A percentile compares a stretch with the other conserved stretches of the same genome.
phyloP scores from a whole-genome alignment of 257 asterid species.

The Mentha longifolia region DNA sequence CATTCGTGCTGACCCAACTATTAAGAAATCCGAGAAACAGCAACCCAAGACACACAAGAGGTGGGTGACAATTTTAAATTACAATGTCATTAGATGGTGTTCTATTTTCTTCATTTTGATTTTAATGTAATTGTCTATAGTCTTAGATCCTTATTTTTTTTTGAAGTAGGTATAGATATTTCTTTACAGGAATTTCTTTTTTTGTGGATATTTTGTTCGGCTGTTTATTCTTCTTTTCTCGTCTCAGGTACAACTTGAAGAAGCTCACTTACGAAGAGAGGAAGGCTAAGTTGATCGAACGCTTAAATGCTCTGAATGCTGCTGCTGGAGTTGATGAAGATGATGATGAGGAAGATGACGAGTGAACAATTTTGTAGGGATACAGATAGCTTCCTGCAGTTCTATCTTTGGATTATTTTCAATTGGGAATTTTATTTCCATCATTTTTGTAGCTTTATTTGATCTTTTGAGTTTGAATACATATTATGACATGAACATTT shows the following conservation, averaged over 20 bases:
- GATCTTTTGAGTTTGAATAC: slow-evolving; percentile 1
- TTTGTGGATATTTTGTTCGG: background rate
- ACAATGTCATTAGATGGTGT: background rate
- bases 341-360: slow-evolving; percentile 43
- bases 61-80: slow-evolving; percentile 25
- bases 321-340: slow-evolving; percentile 45
- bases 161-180: too few species aligned
- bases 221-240: slow-evolving; percentile 1
- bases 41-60: slow-evolving; percentile 56
- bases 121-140: too few species aligned
- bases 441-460: slow-evolving; percentile 32
- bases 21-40: slow-evolving; percentile 46
- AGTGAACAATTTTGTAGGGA: slow-evolving; percentile 29
- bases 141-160: too few species aligned
- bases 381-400: slow-evolving; percentile 13
- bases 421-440: slow-evolving; percentile 18
- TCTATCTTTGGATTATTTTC: slow-evolving; percentile 23
- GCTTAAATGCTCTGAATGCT: slow-evolving; percentile 46
- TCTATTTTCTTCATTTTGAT: too few species aligned
- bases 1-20: slow-evolving; percentile 49
- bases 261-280: slow-evolving; percentile 52
- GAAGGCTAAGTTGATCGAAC: slow-evolving; percentile 47
- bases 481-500: slow-evolving; percentile 6
- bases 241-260: slow-evolving; percentile 46
- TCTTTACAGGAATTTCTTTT: too few species aligned